These are phyloP conservation scores for Syncephalastrum monosporum DNA, from an alignment of 371 early-diverging fungal genomes.

Conservation along the genomic window DNA sequence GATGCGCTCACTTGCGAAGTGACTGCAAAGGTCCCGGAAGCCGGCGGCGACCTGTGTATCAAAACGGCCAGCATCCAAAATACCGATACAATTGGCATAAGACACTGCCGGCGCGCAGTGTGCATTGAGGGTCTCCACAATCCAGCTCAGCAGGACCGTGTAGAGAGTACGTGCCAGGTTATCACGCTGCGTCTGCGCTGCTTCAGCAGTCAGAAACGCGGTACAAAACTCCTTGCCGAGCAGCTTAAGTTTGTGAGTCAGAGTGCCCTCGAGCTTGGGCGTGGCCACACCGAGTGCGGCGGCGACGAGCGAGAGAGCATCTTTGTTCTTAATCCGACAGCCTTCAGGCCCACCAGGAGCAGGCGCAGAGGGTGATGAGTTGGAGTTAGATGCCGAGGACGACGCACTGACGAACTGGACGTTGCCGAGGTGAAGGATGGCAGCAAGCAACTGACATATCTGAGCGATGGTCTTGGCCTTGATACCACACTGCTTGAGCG, in stretches of 20 bases:
- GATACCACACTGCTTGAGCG: conserved; percentile 74
- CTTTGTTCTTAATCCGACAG: conserved; percentile 60
- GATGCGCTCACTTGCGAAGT: conserved; percentile 87
- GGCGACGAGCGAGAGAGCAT: conserved; percentile 73
- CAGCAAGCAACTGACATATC: conserved; percentile 68
- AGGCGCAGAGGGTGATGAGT: conserved; percentile 2
- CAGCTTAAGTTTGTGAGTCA: conserved; percentile 63
- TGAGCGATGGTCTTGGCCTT: conserved; percentile 67
- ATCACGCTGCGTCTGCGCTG: conserved; percentile 64
- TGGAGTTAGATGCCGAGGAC: conserved; percentile 10
- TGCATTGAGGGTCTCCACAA: conserved; percentile 73
- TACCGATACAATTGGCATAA: conserved; percentile 45
- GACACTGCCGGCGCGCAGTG: conserved; percentile 43
- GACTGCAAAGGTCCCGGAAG: conserved; percentile 79
- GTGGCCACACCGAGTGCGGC: conserved; percentile 74
- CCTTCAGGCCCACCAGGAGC: conserved; percentile 43
- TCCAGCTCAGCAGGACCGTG: conserved; percentile 73
- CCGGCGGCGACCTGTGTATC: conserved; percentile 32
- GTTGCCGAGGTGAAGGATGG: conserved; percentile 78
- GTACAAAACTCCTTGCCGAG: conserved; percentile 78
- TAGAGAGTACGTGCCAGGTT: conserved; percentile 75
- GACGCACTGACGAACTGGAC: conserved; percentile 62
- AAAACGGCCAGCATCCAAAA: conserved; percentile 77
- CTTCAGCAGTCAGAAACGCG: conserved; percentile 73
- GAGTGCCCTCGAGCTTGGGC: conserved; percentile 53